Evolutionary conservation across 768 basidiomycete genomes (phyloP).

Genomic region (Boletus bicolor): DNA sequence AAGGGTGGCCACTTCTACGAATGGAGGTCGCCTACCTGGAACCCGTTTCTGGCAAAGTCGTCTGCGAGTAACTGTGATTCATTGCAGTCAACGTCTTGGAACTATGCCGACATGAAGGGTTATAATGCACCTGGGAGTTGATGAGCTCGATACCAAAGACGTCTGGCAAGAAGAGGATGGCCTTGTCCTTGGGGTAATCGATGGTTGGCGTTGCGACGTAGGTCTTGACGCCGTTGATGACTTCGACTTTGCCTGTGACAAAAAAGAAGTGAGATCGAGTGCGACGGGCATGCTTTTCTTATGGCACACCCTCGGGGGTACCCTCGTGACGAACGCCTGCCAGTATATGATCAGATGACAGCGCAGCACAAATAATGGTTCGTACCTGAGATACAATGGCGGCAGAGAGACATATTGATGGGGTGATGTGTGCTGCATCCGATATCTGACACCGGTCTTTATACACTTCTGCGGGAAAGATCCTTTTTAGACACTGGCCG

Average conservation of each 20-base stretch:
- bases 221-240: constrained; percentile 44
- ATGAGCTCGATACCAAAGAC: constrained; percentile 47
- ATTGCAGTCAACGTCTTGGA: not conserved
- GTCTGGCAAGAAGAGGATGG: constrained; percentile 52
- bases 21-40: constrained; percentile 23
- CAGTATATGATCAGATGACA: not conserved
- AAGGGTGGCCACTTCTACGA: not conserved
- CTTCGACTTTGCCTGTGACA: constrained; percentile 39
- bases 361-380: not conserved
- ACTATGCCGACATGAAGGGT: not conserved
- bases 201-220: constrained; percentile 53
- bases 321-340: constrained; percentile 51
- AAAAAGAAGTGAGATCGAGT: not conserved
- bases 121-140: constrained; percentile 41
- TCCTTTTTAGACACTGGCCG: not conserved
- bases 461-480: constrained; percentile 6
- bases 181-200: constrained; percentile 54
- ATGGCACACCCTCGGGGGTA: constrained; percentile 37
- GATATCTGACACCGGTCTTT: constrained; percentile 3
- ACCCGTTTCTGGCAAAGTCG: constrained; percentile 41
- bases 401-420: constrained; percentile 48
- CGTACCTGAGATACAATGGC: constrained; percentile 54
- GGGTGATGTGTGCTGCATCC: not conserved
- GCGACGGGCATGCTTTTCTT: not conserved
- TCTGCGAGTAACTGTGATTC: constrained; percentile 40